Conservation (phyloP, 768 basidiomycete genomes). For the Pleurotus ostreatus region DNA sequence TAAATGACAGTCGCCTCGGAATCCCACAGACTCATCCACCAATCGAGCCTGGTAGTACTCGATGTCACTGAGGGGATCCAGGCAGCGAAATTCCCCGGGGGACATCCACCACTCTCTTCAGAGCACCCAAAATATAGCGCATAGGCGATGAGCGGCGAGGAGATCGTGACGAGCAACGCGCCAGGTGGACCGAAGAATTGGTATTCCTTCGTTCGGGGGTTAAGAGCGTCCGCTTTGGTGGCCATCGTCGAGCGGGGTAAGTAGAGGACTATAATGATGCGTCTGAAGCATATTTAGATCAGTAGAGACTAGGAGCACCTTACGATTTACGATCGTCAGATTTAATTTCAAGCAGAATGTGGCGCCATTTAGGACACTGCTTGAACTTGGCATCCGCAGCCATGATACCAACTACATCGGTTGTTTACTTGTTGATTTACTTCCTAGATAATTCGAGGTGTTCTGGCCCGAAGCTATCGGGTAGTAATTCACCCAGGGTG, state of each 20-base stretch:
- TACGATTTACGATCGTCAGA: no score
- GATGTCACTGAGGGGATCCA: slow-evolving; percentile 36
- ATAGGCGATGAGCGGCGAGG: slow-evolving; percentile 69
- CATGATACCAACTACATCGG: no score
- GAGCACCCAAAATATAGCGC: slow-evolving; percentile 74
- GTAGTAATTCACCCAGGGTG: slow-evolving; percentile 71
- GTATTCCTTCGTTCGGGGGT: slow-evolving; percentile 65
- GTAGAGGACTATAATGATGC: no score
- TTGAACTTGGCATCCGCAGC: no score
- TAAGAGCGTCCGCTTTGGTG: slow-evolving; percentile 27
- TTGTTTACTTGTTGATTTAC: not conserved
- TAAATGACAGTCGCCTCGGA: slow-evolving; percentile 74
- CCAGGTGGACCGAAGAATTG: slow-evolving; percentile 84
- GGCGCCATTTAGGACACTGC: no score
- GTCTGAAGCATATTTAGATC: no score
- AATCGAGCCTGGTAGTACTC: slow-evolving; percentile 43
- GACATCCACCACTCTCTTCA: slow-evolving; percentile 67
- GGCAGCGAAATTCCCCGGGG: slow-evolving; percentile 36
- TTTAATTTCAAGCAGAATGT: no score
- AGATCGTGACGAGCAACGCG: slow-evolving; percentile 61
- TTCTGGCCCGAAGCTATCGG: slow-evolving; percentile 87
- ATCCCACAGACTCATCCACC: slow-evolving; percentile 82
- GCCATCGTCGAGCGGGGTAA: no score
- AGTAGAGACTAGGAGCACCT: no score
- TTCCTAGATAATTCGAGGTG: slow-evolving; percentile 54